A percentile compares a stretch with the other conserved stretches of the same genome.
Evolutionary conservation across 208 protist species (phyloP).

Genomic region (Trypanosomatidae sp.): DNA sequence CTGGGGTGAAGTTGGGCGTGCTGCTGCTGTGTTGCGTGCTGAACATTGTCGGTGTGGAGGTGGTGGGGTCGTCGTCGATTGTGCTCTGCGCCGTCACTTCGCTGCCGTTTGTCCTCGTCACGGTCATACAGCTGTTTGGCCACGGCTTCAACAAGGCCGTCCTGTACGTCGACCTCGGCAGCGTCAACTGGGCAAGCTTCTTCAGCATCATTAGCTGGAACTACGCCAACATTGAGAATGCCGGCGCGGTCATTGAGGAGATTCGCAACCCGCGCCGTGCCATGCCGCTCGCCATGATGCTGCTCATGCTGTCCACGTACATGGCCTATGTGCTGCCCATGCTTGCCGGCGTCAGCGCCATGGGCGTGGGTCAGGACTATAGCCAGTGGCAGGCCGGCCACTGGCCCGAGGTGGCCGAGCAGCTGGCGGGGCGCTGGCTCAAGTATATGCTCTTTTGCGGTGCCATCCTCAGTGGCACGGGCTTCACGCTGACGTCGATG

Average conservation of each 20-base stretch:
- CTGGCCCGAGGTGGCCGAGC: conserved; percentile 51
- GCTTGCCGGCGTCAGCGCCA: conserved; percentile 57
- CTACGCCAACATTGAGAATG: conserved; percentile 83
- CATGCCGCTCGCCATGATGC: conserved; percentile 38
- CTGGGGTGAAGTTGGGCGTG: conserved; percentile 50
- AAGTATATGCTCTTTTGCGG: conserved; percentile 71
- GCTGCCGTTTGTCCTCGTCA: conserved; percentile 52
- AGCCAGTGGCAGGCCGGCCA: conserved; percentile 51
- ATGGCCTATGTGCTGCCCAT: conserved; percentile 68
- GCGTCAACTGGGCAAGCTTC: conserved; percentile 54
- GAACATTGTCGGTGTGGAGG: conserved; percentile 59
- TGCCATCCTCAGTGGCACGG: conserved; percentile 50
- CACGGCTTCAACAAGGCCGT: conserved; percentile 58
- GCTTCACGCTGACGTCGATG: conserved; percentile 74
- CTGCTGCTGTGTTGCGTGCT: conserved; percentile 48
- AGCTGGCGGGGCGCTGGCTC: conserved; percentile 46
- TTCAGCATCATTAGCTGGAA: conserved; percentile 82
- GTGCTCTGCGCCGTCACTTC: conserved; percentile 50
- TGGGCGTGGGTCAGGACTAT: conserved; percentile 52
- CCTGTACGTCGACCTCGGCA: conserved; percentile 29
- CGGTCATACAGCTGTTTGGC: conserved; percentile 47
- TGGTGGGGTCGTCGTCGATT: conserved; percentile 48
- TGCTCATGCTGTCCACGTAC: conserved; percentile 68
- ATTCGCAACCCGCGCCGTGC: conserved; percentile 40
- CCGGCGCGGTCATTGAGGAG: conserved; percentile 65